Conservation (phyloP, 2,329 filamentous ascomycete genomes). For the Diaporthe citri region DNA sequence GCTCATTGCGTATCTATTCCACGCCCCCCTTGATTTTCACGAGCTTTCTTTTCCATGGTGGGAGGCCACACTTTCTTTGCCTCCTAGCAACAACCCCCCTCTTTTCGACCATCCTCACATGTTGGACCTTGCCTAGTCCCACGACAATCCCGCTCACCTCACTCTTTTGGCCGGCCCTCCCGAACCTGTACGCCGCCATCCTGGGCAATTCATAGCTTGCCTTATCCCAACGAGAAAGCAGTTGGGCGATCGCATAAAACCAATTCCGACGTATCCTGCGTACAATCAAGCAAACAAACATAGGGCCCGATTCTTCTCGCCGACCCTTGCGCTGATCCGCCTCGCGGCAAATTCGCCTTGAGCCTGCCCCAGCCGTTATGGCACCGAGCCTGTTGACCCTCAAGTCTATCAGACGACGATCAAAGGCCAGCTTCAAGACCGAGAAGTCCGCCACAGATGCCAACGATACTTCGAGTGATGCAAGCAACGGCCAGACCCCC, state of each 20-base stretch:
- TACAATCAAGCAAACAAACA: background rate
- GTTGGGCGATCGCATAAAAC: background rate
- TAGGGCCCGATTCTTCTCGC: background rate
- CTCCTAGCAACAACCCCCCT: conserved; percentile 5
- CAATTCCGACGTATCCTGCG: background rate
- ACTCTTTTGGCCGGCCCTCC: background rate
- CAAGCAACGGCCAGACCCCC: conserved; percentile 70
- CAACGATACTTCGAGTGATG: conserved; percentile 72
- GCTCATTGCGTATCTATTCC: conserved; percentile 23
- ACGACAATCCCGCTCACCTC: background rate
- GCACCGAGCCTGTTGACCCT: conserved; percentile 75
- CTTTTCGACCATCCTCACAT: background rate
- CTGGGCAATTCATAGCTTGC: background rate
- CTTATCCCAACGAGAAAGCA: background rate
- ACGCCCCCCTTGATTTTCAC: conserved; percentile 23
- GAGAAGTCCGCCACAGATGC: conserved; percentile 59
- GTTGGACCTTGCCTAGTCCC: conserved; percentile 7
- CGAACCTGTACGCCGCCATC: background rate
- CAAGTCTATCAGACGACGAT: conserved; percentile 82
- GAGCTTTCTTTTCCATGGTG: conserved; percentile 9
- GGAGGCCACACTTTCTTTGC: conserved; percentile 12
- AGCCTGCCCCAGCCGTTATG: conserved; percentile 54
- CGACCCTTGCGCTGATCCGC: background rate
- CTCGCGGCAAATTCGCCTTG: conserved; percentile 14
- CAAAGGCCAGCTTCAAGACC: conserved; percentile 79